A percentile compares a stretch with the other conserved stretches of the same genome.
Evolutionary conservation across 2,329 filamentous ascomycete genomes (phyloP).

Genomic region (Penicillium decumbens): DNA sequence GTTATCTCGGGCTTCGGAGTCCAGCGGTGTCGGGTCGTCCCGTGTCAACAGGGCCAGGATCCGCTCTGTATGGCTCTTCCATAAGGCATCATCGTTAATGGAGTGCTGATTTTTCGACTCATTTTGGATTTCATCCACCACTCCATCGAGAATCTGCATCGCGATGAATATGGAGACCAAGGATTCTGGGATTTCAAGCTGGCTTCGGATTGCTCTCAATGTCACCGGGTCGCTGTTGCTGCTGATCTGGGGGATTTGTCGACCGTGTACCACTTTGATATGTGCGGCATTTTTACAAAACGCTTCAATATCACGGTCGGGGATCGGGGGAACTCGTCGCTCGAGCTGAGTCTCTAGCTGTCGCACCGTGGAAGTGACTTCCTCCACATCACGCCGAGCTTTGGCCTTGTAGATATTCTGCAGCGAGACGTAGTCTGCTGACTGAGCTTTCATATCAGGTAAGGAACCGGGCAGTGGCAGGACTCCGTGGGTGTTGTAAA

Average conservation of each 20-base stretch:
- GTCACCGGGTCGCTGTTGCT: constrained; percentile 33
- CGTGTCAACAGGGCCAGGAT: constrained; percentile 29
- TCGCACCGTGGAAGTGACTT: constrained; percentile 65
- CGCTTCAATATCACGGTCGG: constrained; percentile 71
- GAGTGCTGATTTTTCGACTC: constrained; percentile 23
- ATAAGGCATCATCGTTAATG: constrained; percentile 33
- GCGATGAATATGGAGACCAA: constrained; percentile 67
- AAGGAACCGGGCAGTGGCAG: constrained; percentile 81
- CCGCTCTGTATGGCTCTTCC: constrained; percentile 29
- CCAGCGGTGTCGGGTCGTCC: constrained; percentile 45
- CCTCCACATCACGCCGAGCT: constrained; percentile 69
- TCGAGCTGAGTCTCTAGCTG: constrained; percentile 50
- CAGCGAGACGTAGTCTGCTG: constrained; percentile 78
- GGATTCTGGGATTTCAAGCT: constrained; percentile 49
- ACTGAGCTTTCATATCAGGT: constrained; percentile 97
- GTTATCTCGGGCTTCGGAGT: constrained; percentile 49
- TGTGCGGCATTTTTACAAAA: constrained; percentile 96
- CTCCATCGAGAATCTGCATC: constrained; percentile 46
- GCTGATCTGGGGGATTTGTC: constrained; percentile 50
- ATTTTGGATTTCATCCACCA: constrained; percentile 52
- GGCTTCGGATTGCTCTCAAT: constrained; percentile 42
- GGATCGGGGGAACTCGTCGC: constrained; percentile 48
- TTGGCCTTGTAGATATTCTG: constrained; percentile 92
- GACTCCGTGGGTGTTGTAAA: constrained; percentile 66
- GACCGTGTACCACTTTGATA: constrained; percentile 75